Base-by-base conservation (phyloP, 2,329 filamentous ascomycete genomes). In the Aspergillus caelatus region DNA sequence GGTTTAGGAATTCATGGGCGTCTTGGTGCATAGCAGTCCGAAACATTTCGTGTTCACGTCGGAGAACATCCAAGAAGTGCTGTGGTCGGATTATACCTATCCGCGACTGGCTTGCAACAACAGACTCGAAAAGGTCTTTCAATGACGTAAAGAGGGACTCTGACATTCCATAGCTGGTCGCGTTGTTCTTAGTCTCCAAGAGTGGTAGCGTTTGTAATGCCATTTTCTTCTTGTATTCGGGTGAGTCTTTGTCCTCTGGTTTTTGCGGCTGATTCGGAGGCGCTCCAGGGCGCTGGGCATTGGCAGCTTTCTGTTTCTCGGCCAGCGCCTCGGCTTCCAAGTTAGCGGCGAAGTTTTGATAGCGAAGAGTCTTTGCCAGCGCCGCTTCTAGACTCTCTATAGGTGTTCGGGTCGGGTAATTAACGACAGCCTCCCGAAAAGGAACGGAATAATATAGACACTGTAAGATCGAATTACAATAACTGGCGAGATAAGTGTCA, bases 391-490 rank as follows among this genome's bases (percentile, higher is more conserved):
- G 85, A 21, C 86, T 88, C 72, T 92, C 88, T 67, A 88, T 83
- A 12, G 91, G 88, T 5, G 90, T 89, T 65, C 88, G 84, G 39
- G 87, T 85, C 4, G 95, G 94, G 74, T 96, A 99, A 74, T 91
- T 94, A 79, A 99, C 89, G 70, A 99, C 93, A 74, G 94, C 89
- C 82, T 97, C 91, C 80, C 95, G 92, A 79, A 99, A 99, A 36
- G 92, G 89, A 52, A 93, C 90, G 23, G 94, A 97, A 82, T 96
- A 97, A 81, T 96, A 99, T 62, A 99, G 88, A 72, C 93, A 96
- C 82, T 99, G 95, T 63, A 99, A 87, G 73, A 99, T 97, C 16
- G 95, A 99, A 80, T 99, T 99, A 82, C 93, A 97, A 81, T 99
- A 99, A 78, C 94, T 98, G 79, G 46, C 14, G 30, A 23, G 59